A percentile compares a stretch with the other conserved stretches of the same genome.
Evolutionary conservation across 148 eudicot species (phyloP).

Genomic region (Fagopyrum tataricum): DNA sequence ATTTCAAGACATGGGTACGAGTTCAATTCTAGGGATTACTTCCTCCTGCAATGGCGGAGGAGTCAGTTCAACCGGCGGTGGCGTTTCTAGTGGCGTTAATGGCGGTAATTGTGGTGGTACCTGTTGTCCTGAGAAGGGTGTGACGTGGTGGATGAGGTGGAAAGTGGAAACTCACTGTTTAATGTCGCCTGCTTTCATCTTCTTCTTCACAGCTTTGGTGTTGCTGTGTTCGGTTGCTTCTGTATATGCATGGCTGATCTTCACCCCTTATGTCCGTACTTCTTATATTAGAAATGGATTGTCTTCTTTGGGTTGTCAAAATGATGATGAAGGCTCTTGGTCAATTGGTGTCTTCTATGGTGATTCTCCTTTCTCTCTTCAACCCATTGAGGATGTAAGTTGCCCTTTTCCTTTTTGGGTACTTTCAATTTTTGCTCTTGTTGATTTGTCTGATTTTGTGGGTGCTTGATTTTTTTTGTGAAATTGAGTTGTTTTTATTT

Average conservation of each 20-base stretch:
- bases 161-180: conserved; percentile 19
- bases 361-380: conserved; percentile 69
- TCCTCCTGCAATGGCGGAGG: conserved; percentile 13
- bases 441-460: background rate
- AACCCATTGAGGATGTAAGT: conserved; percentile 71
- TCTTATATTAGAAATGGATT: conserved; percentile 19
- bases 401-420: background rate
- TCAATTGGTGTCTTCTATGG: conserved; percentile 84
- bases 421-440: background rate
- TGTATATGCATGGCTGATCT: conserved; percentile 48
- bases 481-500: background rate
- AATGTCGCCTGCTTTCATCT: conserved; percentile 34
- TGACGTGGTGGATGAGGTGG: conserved; percentile 16
- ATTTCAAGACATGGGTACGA: conserved; percentile 1
- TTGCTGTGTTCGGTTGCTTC: conserved; percentile 47
- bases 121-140: conserved; percentile 5
- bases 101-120: conserved; percentile 13
- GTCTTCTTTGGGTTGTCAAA: conserved; percentile 40
- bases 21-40: conserved; percentile 5
- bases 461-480: background rate
- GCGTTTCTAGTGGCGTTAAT: background rate
- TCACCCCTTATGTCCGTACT: conserved; percentile 37
- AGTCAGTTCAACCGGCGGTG: background rate
- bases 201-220: conserved; percentile 34
- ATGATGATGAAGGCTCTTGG: conserved; percentile 90